Evolutionary conservation across 768 basidiomycete genomes (phyloP), one percentile per base, ranked within the genome.

Genomic region (Leccinum rimulosum): DNA sequence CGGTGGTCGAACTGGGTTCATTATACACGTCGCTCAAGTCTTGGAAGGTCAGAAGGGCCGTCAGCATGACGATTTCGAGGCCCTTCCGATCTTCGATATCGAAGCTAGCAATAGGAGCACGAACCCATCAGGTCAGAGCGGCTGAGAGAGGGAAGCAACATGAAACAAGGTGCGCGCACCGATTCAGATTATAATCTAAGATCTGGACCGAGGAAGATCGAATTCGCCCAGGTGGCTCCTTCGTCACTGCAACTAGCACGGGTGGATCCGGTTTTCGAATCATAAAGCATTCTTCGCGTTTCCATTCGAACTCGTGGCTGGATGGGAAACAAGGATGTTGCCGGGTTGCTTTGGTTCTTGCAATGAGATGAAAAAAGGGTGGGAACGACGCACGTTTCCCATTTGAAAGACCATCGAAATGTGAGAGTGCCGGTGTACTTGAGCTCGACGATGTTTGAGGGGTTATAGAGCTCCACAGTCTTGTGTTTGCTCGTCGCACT

Each of bases 281-380:
- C 72, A 93, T 83, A 72, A 80, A 93, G 73, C 91, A 93, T 64
- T 88, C 87, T 68, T 92, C 90, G 48, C 88, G 81, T 67, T 84
- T 89, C 91, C 92, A 94, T 67, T 93, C 91, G 61, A 91, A 92
- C 47, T 88, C 84, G 61, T 93, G 87, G 38, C 91, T 93, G 66
- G 28, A 38, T 19, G 28, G 25, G 35, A 50, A 53, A 15, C 40
- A 9, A 9, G 12, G 12, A 50, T 43, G 14, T 7, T 25, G 11
- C 31, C 25, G 43, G 8, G 80, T 85, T 73, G 60, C 90, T 86
- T 84, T 81, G 76, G 19, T 30, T 33, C 33, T 27, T 9, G 9
- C 28, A 17, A 50, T 9, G n/a, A 36, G 1, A n/a, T 19, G 31
- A 15, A 35, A 15, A 17, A 15, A 15, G 1, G 19, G 48, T 22